A percentile compares a stretch with the other conserved stretches of the same genome.
Conservation (phyloP, 2,329 filamentous ascomycete species). For the Knoxdaviesia proteae region DNA sequence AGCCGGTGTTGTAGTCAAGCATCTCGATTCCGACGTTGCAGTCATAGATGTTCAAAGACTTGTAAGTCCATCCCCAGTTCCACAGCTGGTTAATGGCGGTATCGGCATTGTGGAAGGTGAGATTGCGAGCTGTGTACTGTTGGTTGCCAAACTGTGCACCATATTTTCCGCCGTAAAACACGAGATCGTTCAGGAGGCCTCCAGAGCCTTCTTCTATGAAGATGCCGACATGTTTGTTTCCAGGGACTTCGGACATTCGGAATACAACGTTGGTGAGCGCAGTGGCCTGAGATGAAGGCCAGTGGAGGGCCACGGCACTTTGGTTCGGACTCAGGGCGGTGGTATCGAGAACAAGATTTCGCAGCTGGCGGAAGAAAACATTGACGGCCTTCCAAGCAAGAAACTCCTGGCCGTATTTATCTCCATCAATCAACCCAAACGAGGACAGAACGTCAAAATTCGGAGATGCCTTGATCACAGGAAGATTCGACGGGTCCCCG, state of each 20-base stretch:
- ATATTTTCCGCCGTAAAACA: slow-evolving; percentile 48
- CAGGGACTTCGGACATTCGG: slow-evolving; percentile 21
- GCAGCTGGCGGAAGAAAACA: slow-evolving; percentile 35
- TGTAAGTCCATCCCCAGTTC: slow-evolving; percentile 62
- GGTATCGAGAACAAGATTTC: slow-evolving; percentile 35
- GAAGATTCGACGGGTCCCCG: slow-evolving; percentile 40
- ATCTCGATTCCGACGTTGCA: slow-evolving; percentile 49
- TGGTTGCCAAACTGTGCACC: slow-evolving; percentile 40
- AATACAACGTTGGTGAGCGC: slow-evolving; percentile 37
- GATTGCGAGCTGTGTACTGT: slow-evolving; percentile 50
- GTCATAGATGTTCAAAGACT: slow-evolving; percentile 40
- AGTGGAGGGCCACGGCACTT: slow-evolving; percentile 36
- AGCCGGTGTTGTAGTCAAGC: slow-evolving; percentile 44
- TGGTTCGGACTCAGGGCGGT: slow-evolving; percentile 24
- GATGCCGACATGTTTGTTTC: slow-evolving; percentile 32
- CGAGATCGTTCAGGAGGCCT: slow-evolving; percentile 46
- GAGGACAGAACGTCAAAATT: slow-evolving; percentile 18
- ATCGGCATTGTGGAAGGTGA: slow-evolving; percentile 42
- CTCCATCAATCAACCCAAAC: slow-evolving; percentile 25
- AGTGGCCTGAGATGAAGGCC: slow-evolving; percentile 45
- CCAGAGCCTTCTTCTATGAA: slow-evolving; percentile 44
- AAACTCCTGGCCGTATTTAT: slow-evolving; percentile 20
- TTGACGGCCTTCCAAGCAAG: slow-evolving; percentile 34
- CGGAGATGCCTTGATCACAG: slow-evolving; percentile 31
- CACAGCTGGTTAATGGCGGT: slow-evolving; percentile 53